Conservation (phyloP, 78 protist genomes). For the Chrysochromulina tobinii region DNA sequence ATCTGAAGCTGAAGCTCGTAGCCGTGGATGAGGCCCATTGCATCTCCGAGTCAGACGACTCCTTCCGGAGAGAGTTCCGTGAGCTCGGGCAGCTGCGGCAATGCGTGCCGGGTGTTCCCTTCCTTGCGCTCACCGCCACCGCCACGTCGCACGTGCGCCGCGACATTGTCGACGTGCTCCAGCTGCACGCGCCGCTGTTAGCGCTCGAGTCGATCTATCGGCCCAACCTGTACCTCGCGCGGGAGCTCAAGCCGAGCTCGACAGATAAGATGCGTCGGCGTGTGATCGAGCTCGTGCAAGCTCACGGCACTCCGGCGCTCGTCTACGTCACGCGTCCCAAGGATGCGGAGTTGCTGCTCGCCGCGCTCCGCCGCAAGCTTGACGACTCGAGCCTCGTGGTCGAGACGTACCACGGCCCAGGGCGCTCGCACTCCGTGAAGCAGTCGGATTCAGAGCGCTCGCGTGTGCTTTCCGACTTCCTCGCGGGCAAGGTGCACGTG, state of each 20-base stretch:
- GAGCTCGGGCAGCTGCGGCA: not conserved
- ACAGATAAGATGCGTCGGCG: not conserved
- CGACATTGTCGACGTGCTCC: not conserved
- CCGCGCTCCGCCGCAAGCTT: not conserved
- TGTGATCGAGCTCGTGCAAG: too few relatives aligned
- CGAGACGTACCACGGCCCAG: not conserved
- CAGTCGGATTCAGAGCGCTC: not conserved
- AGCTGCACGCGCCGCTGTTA: not conserved
- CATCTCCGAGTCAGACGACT: slow-evolving; percentile 82
- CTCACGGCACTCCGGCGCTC: not conserved
- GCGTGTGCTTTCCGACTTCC: not conserved
- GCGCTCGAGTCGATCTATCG: slow-evolving; percentile 69
- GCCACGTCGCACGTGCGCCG: slow-evolving; percentile 63
- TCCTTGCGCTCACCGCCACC: slow-evolving; percentile 86
- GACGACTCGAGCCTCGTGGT: not conserved
- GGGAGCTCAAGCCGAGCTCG: not conserved
- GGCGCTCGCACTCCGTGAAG: not conserved
- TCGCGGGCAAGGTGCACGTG: not conserved
- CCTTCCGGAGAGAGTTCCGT: slow-evolving; percentile 87
- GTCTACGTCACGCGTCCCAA: not conserved
- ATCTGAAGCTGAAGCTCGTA: not conserved
- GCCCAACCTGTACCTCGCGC: slow-evolving; percentile 68
- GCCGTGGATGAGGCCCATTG: slow-evolving; percentile 64
- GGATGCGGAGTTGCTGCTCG: too few relatives aligned
- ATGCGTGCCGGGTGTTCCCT: slow-evolving; percentile 61